These are phyloP conservation scores for Exobasidium cylindrosporum DNA, from an alignment of 1,284 basidiomycete species.

Conservation along the genomic window DNA sequence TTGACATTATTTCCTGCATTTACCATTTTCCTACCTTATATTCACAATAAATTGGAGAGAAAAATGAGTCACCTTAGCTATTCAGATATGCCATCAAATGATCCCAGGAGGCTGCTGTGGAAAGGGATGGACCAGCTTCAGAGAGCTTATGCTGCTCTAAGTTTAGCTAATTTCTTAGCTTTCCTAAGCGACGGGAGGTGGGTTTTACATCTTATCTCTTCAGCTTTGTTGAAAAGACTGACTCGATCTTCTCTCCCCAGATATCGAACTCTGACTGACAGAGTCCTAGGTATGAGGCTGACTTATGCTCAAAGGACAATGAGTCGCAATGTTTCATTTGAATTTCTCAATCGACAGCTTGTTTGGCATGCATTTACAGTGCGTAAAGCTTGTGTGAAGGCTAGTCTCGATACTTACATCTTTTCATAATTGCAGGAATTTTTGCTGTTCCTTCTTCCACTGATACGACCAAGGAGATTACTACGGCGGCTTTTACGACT, in stretches of 20 bases:
- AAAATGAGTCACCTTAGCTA: constrained; percentile 79
- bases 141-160: constrained; percentile 63
- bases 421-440: constrained; percentile 78
- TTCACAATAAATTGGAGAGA: constrained; percentile 69
- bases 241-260: constrained; percentile 57
- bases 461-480: constrained; percentile 67
- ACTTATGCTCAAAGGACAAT: constrained; percentile 71
- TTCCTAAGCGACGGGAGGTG: constrained; percentile 85
- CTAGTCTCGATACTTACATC: constrained; percentile 5
- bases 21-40: constrained; percentile 75
- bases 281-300: constrained; percentile 75
- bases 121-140: constrained; percentile 69
- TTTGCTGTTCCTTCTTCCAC: constrained; percentile 83
- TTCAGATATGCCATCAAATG: constrained; percentile 65
- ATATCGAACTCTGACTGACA: constrained; percentile 79
- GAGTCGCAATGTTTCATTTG: constrained; percentile 86
- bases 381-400: constrained; percentile 61
- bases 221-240: not conserved
- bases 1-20: constrained; percentile 66
- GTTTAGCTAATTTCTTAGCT: constrained; percentile 72
- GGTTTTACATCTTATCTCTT: constrained; percentile 50
- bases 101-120: constrained; percentile 67
- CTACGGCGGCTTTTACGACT: constrained; percentile 62
- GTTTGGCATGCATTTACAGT: constrained; percentile 98
- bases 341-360: constrained; percentile 98